Conservation (phyloP, 2,329 filamentous ascomycete species). For the Neofusicoccum ribis region DNA sequence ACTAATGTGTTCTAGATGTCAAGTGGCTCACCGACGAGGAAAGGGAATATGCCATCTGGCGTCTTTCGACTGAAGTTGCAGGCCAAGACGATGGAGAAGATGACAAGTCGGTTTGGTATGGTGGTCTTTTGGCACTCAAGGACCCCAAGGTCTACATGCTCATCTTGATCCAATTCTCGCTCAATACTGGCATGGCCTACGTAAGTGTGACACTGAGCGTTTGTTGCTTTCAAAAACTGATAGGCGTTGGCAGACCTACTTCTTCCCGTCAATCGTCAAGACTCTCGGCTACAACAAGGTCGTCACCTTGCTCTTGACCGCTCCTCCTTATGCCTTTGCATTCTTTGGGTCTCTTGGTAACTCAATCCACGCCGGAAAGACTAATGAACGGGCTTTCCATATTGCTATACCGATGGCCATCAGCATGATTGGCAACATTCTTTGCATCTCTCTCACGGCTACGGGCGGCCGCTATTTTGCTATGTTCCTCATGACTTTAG, state of each 20-base stretch:
- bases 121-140: constrained; percentile 60
- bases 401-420: constrained; percentile 49
- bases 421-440: constrained; percentile 52
- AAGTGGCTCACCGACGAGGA: constrained; percentile 39
- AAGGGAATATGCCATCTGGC: constrained; percentile 41
- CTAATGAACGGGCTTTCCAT: constrained; percentile 45
- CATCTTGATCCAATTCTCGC: constrained; percentile 51
- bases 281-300: constrained; percentile 23
- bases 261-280: constrained; percentile 56
- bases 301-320: constrained; percentile 22
- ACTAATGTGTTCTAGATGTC: constrained; percentile 58
- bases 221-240: constrained; percentile 30
- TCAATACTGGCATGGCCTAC: constrained; percentile 55
- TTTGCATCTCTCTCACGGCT: constrained; percentile 57
- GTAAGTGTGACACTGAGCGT: constrained; percentile 35
- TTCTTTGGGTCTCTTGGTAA: constrained; percentile 53
- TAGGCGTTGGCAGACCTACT: constrained; percentile 60
- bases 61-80: constrained; percentile 59
- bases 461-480: constrained; percentile 40
- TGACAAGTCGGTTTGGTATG: constrained; percentile 53
- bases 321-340: constrained; percentile 61
- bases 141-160: constrained; percentile 65
- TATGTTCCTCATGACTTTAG: constrained; percentile 23
- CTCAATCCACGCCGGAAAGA: constrained; percentile 45
- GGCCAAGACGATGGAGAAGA: constrained; percentile 58